These are phyloP conservation scores for Lojkania enalia DNA, from an alignment of 2,329 filamentous ascomycete species.

Conservation along the genomic window DNA sequence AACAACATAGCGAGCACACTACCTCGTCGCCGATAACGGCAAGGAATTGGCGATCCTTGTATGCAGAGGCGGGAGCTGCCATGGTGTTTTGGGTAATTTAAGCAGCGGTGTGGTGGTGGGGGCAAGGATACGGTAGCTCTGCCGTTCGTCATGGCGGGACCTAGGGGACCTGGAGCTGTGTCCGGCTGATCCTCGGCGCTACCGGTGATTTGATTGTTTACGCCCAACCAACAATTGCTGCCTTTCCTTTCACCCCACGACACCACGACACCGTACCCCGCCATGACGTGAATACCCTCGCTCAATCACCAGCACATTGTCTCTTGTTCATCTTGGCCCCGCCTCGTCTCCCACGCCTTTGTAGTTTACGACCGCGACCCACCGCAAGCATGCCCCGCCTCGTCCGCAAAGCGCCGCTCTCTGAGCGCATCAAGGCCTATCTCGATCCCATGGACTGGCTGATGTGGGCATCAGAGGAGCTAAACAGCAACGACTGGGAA, in stretches of 20 bases:
- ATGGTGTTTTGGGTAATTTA: slow-evolving; percentile 46
- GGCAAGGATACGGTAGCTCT: slow-evolving; percentile 13
- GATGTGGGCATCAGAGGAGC: slow-evolving; percentile 88
- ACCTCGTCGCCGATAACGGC: slow-evolving; percentile 98
- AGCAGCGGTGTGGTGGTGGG: slow-evolving; percentile 10
- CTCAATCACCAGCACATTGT: background rate
- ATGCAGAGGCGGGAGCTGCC: slow-evolving; percentile 62
- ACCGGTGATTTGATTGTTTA: slow-evolving; percentile 13
- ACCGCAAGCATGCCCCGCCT: slow-evolving; percentile 67
- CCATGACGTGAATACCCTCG: slow-evolving; percentile 27
- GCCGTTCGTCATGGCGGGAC: slow-evolving; percentile 29
- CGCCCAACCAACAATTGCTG: too few relatives aligned
- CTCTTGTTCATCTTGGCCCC: too few relatives aligned
- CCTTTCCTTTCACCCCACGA: slow-evolving; percentile 9
- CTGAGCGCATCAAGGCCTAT: slow-evolving; percentile 77
- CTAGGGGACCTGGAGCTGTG: slow-evolving; percentile 5
- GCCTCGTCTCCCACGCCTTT: background rate
- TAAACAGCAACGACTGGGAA: slow-evolving; percentile 90
- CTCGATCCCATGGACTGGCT: slow-evolving; percentile 88
- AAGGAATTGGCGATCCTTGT: slow-evolving; percentile 88
- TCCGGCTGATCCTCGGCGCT: slow-evolving; percentile 23
- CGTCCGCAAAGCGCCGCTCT: slow-evolving; percentile 77
- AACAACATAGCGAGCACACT: slow-evolving; percentile 9
- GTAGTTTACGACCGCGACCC: slow-evolving; percentile 2
- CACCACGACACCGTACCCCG: slow-evolving; percentile 12